Evolutionary conservation across 371 early-diverging fungal genomes (phyloP).

Genomic region (Mucor saturninus): DNA sequence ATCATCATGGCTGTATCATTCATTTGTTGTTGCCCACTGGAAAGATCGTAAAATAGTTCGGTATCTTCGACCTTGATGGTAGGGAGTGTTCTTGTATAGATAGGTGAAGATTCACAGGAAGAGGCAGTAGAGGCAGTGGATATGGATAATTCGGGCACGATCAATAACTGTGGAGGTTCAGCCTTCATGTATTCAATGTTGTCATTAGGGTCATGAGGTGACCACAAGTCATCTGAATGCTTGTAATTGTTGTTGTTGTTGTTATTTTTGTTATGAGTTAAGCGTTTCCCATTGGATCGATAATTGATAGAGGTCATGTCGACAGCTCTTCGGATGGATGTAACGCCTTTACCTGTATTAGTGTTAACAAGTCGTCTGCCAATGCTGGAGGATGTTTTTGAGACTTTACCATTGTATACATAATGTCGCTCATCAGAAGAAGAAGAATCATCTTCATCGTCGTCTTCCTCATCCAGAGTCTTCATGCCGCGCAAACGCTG

Average conservation of each 20-base stretch:
- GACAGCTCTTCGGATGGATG: too few relatives aligned
- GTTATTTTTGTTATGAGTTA: neutral
- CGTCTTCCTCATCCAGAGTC: conserved; percentile 13
- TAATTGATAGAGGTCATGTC: too few relatives aligned
- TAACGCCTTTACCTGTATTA: too few relatives aligned
- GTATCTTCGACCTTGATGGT: conserved; percentile 11
- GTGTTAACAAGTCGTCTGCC: too few relatives aligned
- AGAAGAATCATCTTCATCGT: neutral
- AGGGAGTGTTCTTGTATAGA: neutral
- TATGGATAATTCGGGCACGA: conserved; percentile 2
- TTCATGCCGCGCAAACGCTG: conserved; percentile 38
- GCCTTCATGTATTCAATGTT: neutral
- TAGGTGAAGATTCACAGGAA: conserved; percentile 12
- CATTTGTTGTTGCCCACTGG: neutral
- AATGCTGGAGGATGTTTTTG: too few relatives aligned
- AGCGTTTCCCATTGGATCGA: too few relatives aligned
- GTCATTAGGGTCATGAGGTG: neutral
- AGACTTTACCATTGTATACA: too few relatives aligned
- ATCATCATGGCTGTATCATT: conserved; percentile 13
- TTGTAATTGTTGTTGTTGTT: neutral
- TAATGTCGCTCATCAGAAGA: neutral
- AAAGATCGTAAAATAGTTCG: conserved; percentile 6
- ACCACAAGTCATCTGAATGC: too few relatives aligned
- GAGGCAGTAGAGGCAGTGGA: conserved; percentile 9
- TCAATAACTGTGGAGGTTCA: neutral